These are phyloP conservation scores for Nothophaeocryptopus gaeumannii DNA, from an alignment of 2,329 filamentous ascomycete species.

Conservation along the genomic window DNA sequence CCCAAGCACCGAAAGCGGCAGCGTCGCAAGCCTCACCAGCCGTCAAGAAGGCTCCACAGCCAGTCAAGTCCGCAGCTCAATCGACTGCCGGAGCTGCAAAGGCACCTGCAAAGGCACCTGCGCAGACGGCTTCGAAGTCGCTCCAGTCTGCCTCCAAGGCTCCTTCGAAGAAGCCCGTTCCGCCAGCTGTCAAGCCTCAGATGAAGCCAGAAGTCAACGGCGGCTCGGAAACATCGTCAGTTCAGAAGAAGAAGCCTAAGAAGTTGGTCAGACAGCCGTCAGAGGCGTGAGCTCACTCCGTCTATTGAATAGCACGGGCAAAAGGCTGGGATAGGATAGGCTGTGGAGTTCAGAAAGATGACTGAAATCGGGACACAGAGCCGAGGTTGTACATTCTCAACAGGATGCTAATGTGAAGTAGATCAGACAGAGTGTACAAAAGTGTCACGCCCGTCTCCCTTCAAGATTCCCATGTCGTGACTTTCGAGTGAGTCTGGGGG, in stretches of 20 bases:
- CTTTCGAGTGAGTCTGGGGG: no score
- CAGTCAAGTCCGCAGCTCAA: not conserved
- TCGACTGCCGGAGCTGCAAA: not conserved
- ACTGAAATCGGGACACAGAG: no score
- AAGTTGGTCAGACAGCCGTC: constrained; percentile 23
- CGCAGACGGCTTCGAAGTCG: constrained; percentile 13
- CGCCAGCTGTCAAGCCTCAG: constrained; percentile 13
- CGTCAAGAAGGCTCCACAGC: constrained; percentile 9
- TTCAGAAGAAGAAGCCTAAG: constrained; percentile 33
- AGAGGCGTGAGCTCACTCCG: not conserved
- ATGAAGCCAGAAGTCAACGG: constrained; percentile 10
- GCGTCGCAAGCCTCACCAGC: constrained; percentile 1
- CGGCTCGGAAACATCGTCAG: constrained; percentile 1
- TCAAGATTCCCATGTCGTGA: no score
- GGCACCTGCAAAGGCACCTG: not conserved
- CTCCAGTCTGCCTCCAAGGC: constrained; percentile 9
- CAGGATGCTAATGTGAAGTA: no score
- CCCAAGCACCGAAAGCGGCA: constrained; percentile 9
- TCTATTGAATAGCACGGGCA: no score
- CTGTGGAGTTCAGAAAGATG: no score
- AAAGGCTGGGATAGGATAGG: no score
- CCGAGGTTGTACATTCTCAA: no score
- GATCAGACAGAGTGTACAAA: no score
- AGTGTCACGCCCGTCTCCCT: no score
- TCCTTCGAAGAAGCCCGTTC: constrained; percentile 21